A percentile compares a stretch with the other conserved stretches of the same genome.
phyloP scores from a whole-genome alignment of 2,329 filamentous ascomycete genomes.

The Botrytis galanthina region DNA sequence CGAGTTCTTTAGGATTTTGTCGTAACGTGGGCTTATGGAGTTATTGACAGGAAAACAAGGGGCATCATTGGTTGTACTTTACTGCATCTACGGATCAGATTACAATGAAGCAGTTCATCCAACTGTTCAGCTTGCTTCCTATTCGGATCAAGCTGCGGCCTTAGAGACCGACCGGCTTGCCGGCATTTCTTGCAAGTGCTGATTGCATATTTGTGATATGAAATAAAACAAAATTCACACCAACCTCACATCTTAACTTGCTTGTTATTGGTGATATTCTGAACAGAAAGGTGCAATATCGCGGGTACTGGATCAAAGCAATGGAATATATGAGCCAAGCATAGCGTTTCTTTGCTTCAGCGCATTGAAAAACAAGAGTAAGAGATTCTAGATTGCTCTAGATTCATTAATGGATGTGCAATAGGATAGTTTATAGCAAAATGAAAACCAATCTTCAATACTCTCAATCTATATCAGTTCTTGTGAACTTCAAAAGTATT shows the following conservation, averaged over 20 bases:
- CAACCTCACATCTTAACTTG: background rate
- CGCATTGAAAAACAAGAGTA: too few relatives aligned
- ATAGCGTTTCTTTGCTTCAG: background rate
- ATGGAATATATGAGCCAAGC: background rate
- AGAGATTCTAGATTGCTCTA: background rate
- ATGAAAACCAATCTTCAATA: background rate
- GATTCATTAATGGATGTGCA: background rate
- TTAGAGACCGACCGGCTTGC: constrained; percentile 73
- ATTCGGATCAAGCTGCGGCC: constrained; percentile 62
- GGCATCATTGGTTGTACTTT: constrained; percentile 36
- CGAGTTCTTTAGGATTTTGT: constrained; percentile 18
- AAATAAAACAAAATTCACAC: constrained; percentile 10
- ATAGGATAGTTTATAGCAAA: background rate
- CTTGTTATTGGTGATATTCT: background rate
- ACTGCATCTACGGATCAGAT: constrained; percentile 37
- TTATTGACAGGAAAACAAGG: constrained; percentile 30
- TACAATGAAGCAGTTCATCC: constrained; percentile 46
- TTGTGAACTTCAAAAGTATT: background rate
- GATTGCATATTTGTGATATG: constrained; percentile 9
- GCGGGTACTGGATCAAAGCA: background rate
- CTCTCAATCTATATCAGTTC: background rate
- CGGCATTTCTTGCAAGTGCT: constrained; percentile 50
- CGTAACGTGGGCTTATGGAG: constrained; percentile 32
- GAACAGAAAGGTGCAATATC: background rate
- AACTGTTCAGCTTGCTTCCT: constrained; percentile 47